phyloP scores from a whole-genome alignment of 208 protist genomes.

The Perkinsela sp. region DNA sequence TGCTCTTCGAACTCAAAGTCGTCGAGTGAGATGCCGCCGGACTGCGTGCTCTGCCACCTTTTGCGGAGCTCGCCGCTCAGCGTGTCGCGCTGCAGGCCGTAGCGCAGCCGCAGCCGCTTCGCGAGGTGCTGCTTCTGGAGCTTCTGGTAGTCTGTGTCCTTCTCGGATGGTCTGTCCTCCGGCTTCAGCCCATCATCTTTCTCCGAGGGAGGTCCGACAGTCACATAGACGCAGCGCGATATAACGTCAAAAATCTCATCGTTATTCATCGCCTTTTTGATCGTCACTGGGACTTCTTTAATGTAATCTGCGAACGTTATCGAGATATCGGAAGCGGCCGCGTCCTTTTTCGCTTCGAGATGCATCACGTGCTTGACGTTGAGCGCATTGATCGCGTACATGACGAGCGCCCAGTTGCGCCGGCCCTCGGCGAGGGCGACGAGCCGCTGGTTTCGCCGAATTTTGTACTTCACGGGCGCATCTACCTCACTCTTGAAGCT shows the following conservation, averaged over 20 bases:
- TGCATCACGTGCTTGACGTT: background rate
- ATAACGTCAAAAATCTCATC: background rate
- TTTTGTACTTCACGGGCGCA: background rate
- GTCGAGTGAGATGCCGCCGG: background rate
- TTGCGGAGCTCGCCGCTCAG: background rate
- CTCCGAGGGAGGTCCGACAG: background rate
- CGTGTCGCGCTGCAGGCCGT: background rate
- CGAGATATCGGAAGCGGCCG: background rate
- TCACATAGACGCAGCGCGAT: background rate
- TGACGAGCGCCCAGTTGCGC: background rate
- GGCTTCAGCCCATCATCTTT: background rate
- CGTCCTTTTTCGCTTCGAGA: background rate
- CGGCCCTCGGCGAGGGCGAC: background rate
- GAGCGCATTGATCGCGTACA: background rate
- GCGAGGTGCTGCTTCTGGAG: background rate
- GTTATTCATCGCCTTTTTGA: background rate
- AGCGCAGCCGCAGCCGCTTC: background rate
- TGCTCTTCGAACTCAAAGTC: background rate
- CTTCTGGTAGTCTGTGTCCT: background rate
- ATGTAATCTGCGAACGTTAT: background rate
- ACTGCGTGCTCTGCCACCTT: background rate
- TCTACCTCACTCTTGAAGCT: background rate
- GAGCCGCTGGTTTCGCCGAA: background rate
- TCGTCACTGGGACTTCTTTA: background rate
- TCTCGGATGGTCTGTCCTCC: background rate